These are phyloP conservation scores for Prunus fruticosa DNA, from an alignment of 306 rosid genomes.

Conservation along the genomic window DNA sequence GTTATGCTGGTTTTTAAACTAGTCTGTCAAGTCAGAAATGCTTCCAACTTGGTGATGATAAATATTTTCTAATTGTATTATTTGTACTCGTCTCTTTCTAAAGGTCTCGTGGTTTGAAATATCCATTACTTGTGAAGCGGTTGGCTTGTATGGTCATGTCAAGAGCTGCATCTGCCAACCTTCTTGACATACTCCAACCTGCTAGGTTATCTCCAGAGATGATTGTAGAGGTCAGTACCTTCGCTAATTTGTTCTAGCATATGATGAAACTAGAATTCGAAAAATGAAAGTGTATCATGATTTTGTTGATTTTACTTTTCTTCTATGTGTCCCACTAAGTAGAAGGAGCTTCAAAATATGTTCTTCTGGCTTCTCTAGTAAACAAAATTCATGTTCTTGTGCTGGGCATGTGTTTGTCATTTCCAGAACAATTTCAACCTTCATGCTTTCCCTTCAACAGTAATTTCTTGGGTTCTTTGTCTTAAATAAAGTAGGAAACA, in stretches of 20 bases:
- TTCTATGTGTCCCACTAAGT: background rate
- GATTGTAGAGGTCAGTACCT: conserved; percentile 48
- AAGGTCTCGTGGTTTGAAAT: conserved; percentile 74
- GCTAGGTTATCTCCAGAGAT: conserved; percentile 61
- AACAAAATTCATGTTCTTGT: background rate
- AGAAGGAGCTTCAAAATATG: background rate
- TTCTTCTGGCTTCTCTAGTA: background rate
- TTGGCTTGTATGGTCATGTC: conserved; percentile 89
- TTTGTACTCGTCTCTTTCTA: conserved; percentile 21
- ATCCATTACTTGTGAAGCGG: conserved; percentile 83
- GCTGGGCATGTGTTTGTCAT: background rate
- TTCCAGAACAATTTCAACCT: background rate
- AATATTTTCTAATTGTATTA: background rate
- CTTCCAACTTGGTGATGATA: background rate
- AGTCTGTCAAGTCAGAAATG: background rate
- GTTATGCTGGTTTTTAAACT: background rate
- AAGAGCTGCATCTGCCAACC: conserved; percentile 53
- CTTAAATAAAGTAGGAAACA: background rate
- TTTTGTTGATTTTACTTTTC: background rate
- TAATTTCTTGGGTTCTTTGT: conserved; percentile 1
- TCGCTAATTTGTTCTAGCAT: background rate
- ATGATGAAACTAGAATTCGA: no score
- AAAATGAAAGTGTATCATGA: background rate
- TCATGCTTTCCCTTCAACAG: background rate
- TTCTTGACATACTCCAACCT: conserved; percentile 86